Evolutionary conservation across 2,329 filamentous ascomycete species (phyloP).

Genomic region (Talaromyces sp.): DNA sequence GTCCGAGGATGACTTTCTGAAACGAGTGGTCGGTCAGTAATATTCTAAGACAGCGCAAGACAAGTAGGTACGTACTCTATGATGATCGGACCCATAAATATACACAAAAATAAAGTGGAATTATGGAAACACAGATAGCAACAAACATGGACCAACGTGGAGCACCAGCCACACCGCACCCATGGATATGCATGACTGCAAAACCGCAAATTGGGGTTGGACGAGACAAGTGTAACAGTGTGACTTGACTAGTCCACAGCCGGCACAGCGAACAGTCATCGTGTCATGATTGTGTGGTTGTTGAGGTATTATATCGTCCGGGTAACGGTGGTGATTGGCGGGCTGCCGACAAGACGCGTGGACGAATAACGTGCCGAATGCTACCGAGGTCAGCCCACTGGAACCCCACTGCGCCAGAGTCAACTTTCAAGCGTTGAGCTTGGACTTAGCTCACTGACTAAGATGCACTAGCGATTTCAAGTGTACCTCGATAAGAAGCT

Average conservation of each 20-base stretch:
- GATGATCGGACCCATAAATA: not conserved
- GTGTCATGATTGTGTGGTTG: not conserved
- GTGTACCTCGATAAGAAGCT: not conserved
- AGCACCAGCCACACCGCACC: not conserved
- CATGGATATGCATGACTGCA: not conserved
- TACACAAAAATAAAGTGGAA: not conserved
- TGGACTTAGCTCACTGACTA: not conserved
- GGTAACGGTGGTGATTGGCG: slow-evolving; percentile 1
- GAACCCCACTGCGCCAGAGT: not conserved
- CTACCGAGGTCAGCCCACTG: not conserved
- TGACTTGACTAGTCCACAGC: not conserved
- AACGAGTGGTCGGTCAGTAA: not conserved
- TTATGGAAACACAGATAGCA: not conserved
- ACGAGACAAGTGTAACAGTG: not conserved
- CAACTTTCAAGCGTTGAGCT: not conserved
- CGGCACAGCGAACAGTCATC: not conserved
- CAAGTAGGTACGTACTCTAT: not conserved
- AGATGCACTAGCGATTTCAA: too few relatives aligned
- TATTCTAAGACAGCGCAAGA: not conserved
- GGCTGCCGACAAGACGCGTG: not conserved
- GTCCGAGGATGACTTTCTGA: not conserved
- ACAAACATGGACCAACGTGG: not conserved
- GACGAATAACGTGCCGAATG: not conserved
- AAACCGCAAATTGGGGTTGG: not conserved
- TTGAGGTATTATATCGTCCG: not conserved